These are phyloP conservation scores for Lepidopterella palustris DNA, from an alignment of 495 filamentous ascomycete genomes.

Conservation along the genomic window DNA sequence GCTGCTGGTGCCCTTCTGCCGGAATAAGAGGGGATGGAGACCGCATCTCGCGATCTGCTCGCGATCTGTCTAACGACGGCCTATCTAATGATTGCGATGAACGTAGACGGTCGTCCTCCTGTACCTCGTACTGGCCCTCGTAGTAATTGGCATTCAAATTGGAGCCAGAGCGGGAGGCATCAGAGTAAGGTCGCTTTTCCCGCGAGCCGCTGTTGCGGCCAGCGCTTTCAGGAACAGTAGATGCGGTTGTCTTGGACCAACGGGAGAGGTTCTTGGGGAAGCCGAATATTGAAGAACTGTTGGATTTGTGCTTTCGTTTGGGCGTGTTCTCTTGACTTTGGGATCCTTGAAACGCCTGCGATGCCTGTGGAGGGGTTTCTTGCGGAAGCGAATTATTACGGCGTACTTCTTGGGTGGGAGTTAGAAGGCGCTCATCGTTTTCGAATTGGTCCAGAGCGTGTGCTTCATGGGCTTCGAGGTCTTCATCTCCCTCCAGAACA, in stretches of 20 bases:
- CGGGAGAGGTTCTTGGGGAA: slow-evolving; percentile 75
- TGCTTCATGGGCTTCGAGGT: slow-evolving; percentile 30
- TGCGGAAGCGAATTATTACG: slow-evolving; percentile 51
- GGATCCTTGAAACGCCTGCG: slow-evolving; percentile 44
- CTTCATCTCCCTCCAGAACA: slow-evolving; percentile 58
- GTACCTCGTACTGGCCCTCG: slow-evolving; percentile 53
- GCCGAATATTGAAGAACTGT: slow-evolving; percentile 71
- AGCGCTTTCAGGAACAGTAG: slow-evolving; percentile 52
- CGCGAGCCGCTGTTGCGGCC: slow-evolving; percentile 45
- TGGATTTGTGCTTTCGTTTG: slow-evolving; percentile 82
- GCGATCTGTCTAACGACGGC: slow-evolving; percentile 38
- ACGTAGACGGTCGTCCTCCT: slow-evolving; percentile 66
- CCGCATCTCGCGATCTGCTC: slow-evolving; percentile 27
- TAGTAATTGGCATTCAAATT: slow-evolving; percentile 55
- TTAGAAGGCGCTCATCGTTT: slow-evolving; percentile 36
- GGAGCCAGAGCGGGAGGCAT: slow-evolving; percentile 59
- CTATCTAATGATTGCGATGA: slow-evolving; percentile 52
- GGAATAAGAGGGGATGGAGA: slow-evolving; percentile 59
- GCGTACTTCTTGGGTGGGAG: slow-evolving; percentile 37
- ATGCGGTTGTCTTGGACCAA: slow-evolving; percentile 94
- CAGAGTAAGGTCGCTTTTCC: slow-evolving; percentile 49
- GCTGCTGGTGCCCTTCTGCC: slow-evolving; percentile 37
- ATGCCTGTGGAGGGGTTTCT: slow-evolving; percentile 63
- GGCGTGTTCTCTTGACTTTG: slow-evolving; percentile 74
- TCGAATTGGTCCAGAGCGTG: slow-evolving; percentile 26